Conservation (phyloP, 2,329 filamentous ascomycete species). For the Arthrobotrys musiformis region DNA sequence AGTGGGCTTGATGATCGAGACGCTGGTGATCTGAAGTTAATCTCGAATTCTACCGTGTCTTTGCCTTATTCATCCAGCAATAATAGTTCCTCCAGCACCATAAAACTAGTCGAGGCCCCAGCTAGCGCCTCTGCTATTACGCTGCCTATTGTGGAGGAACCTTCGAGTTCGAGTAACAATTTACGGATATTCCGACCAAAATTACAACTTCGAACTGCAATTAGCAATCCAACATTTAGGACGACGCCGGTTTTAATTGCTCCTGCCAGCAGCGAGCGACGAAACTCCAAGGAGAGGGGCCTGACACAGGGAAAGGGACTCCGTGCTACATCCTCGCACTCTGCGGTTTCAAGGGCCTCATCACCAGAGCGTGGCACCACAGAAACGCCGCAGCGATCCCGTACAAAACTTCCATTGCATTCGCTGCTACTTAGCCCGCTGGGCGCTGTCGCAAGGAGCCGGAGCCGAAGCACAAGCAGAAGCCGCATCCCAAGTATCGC, state of each 20-base stretch:
- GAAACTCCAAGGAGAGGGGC: constrained; percentile 13
- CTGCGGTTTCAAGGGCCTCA: constrained; percentile 24
- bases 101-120: constrained; percentile 27
- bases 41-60: constrained; percentile 23
- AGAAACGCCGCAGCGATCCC: constrained; percentile 23
- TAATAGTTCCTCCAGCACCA: constrained; percentile 31
- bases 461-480: constrained; percentile 2
- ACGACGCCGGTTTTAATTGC: background rate
- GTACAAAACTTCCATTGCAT: constrained; percentile 39
- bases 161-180: constrained; percentile 2
- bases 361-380: constrained; percentile 10
- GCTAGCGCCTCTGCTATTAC: background rate
- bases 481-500: background rate
- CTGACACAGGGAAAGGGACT: constrained; percentile 9
- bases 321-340: constrained; percentile 11
- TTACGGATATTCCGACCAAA: constrained; percentile 42
- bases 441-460: constrained; percentile 15
- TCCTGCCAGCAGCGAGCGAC: background rate
- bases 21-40: constrained; percentile 12
- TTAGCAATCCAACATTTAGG: constrained; percentile 18
- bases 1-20: background rate
- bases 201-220: constrained; percentile 35
- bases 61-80: constrained; percentile 21
- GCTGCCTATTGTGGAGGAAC: background rate
- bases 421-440: constrained; percentile 41